Base-by-base conservation (phyloP, 2,329 filamentous ascomycete genomes). In the Cytospora mali region DNA sequence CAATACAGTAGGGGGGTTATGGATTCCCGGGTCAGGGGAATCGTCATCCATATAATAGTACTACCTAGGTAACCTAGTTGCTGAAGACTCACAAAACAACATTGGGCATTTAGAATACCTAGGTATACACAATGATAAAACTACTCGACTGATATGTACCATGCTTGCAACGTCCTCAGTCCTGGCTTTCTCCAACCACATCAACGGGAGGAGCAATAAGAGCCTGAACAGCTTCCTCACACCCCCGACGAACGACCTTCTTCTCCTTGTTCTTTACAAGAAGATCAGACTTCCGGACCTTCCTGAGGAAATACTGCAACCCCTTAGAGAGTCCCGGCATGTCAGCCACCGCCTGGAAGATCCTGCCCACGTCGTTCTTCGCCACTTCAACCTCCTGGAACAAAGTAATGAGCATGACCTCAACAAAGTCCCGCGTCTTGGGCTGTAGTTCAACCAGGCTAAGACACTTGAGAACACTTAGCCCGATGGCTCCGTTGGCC, bases 271-370 rank as follows among this genome's bases (percentile, higher is more conserved):
- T 83, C 6, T 77, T 76, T 16, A 77, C 75, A 50, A 83, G 73
- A 66, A 86, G 75, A 69, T 84, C 76, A 0, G 88, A 89, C 72
- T 88, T 90, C 5, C 84, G 80, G 18, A 97, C 82, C 51, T 90
- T 93, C 71, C 86, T 85, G 58, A 98, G 71, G 71, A 97, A 95
- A 75, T 89, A 96, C 65, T 90, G 87, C 67, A 97, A 71, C 0
- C 91, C 91, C 61, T 85, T 85, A 6, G 88, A 86, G 66, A 97
- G 83, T 62, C 88, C 84, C 0, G 88, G 86, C 2, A 85, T 81
- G 35, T 87, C 85, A 62, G 84, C 84, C 0, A 86, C 84, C 13
- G 84, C 84, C 21, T 83, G 77, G 72, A 97, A 91, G 1, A 92
- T 77, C 55, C 87, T 87, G 66, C 84, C 79, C 29, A 96, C 76